Conservation (phyloP, 148 eudicot genomes). For the Rhododendron mucronatum region DNA sequence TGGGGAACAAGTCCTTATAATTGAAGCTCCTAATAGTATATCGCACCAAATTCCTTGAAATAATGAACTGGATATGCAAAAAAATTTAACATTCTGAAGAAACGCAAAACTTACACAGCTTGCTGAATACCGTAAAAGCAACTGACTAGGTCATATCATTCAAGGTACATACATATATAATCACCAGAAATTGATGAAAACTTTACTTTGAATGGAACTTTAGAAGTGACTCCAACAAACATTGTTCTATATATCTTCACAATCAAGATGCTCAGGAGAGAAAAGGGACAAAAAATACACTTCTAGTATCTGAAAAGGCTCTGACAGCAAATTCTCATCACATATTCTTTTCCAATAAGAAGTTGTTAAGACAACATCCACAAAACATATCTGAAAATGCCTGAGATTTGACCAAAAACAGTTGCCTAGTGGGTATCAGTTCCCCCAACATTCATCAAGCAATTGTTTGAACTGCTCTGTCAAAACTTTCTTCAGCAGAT, state of each 20-base stretch:
- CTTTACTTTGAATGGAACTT: not conserved
- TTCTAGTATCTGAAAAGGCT: not conserved
- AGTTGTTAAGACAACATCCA: not conserved
- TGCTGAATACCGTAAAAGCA: not conserved
- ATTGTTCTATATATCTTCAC: not conserved
- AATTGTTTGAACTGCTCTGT: slow-evolving; percentile 67
- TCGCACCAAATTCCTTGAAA: no score
- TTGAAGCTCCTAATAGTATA: no score
- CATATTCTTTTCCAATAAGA: not conserved
- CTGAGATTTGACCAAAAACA: not conserved
- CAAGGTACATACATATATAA: not conserved
- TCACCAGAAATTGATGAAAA: not conserved
- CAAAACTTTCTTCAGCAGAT: slow-evolving; percentile 68
- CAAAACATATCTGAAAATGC: not conserved
- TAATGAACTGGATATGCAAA: no score
- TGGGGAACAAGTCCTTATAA: no score
- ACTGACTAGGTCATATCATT: not conserved
- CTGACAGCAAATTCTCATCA: not conserved
- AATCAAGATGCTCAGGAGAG: not conserved
- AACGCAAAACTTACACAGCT: not conserved
- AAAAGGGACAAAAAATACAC: not conserved
- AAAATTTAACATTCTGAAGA: not conserved
- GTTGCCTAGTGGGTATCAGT: not conserved
- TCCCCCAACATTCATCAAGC: slow-evolving; percentile 26
- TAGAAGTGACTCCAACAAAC: not conserved